A percentile compares a stretch with the other conserved stretches of the same genome.
Evolutionary conservation across 257 asterid genomes (phyloP).

Genomic region (Solanum piurae): DNA sequence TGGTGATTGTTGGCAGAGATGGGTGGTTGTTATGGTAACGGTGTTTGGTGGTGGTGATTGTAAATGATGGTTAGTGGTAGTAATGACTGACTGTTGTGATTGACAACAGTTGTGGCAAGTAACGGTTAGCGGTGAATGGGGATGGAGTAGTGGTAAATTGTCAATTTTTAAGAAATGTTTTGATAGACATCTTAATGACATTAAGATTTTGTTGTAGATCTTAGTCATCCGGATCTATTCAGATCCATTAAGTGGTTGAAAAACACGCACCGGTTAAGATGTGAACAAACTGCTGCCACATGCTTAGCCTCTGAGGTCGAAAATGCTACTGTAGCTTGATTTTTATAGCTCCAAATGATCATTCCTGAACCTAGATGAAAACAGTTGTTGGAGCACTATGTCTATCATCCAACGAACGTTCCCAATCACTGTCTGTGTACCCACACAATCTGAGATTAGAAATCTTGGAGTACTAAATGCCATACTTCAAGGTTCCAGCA

Average conservation of each 20-base stretch:
- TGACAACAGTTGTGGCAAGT: too few relatives aligned
- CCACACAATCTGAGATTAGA: too few relatives aligned
- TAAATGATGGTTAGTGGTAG: not conserved
- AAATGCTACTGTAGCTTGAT: not conserved
- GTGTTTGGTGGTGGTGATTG: not conserved
- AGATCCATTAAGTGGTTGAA: not conserved
- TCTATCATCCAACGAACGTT: too few relatives aligned
- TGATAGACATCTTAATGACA: not conserved
- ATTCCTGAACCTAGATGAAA: not conserved
- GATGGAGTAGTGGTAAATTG: not conserved
- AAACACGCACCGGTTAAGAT: not conserved
- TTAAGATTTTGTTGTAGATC: not conserved
- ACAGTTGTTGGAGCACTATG: not conserved
- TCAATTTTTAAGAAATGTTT: not conserved
- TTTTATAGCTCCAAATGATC: not conserved
- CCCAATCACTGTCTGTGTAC: too few relatives aligned
- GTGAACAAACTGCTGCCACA: not conserved
- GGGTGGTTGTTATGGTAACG: not conserved
- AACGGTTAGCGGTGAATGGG: not conserved
- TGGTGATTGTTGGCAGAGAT: not conserved
- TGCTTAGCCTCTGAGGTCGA: not conserved
- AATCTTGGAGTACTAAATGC: too few relatives aligned
- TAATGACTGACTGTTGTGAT: not conserved
- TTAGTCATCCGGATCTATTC: not conserved
- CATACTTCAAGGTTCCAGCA: too few relatives aligned